A percentile compares a stretch with the other conserved stretches of the same genome.
Evolutionary conservation across 1,284 basidiomycete species (phyloP).

Genomic region (Cutaneotrichosporon sp.): DNA sequence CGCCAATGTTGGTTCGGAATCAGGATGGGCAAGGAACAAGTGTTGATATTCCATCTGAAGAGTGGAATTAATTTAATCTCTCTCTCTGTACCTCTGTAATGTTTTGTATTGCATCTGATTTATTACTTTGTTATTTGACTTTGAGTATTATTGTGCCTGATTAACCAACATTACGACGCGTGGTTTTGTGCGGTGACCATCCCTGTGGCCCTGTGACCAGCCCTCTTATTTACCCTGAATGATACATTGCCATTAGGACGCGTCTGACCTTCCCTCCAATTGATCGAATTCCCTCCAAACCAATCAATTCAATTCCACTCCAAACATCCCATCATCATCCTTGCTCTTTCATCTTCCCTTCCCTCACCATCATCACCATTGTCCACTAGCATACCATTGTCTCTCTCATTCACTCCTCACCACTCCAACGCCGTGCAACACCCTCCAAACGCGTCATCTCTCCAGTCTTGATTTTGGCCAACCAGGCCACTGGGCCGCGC

Average conservation of each 20-base stretch:
- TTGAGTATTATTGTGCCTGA: too few species aligned
- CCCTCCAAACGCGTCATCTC: not conserved
- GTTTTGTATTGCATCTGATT: not conserved
- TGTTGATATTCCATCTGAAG: slow-evolving; percentile 3
- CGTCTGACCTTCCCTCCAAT: not conserved
- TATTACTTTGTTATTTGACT: too few species aligned
- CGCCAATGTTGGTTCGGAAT: slow-evolving; percentile 18
- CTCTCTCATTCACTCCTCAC: not conserved
- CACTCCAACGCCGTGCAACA: not conserved
- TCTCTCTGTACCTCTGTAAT: too few species aligned
- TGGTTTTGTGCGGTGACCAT: too few species aligned
- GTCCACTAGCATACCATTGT: not conserved
- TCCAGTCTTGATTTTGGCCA: not conserved
- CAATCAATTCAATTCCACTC: not conserved
- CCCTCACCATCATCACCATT: not conserved
- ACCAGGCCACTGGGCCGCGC: not conserved
- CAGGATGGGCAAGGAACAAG: slow-evolving; percentile 15
- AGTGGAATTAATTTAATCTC: not conserved
- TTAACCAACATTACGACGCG: not conserved
- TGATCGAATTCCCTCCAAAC: not conserved
- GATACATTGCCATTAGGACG: slow-evolving; percentile 1
- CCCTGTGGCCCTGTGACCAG: too few species aligned
- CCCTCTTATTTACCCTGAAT: not conserved
- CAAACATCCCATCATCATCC: not conserved
- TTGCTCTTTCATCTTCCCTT: not conserved